Evolutionary conservation across 768 basidiomycete genomes (phyloP), one percentile per base, ranked within the genome.

Genomic region (Boletus sp.): DNA sequence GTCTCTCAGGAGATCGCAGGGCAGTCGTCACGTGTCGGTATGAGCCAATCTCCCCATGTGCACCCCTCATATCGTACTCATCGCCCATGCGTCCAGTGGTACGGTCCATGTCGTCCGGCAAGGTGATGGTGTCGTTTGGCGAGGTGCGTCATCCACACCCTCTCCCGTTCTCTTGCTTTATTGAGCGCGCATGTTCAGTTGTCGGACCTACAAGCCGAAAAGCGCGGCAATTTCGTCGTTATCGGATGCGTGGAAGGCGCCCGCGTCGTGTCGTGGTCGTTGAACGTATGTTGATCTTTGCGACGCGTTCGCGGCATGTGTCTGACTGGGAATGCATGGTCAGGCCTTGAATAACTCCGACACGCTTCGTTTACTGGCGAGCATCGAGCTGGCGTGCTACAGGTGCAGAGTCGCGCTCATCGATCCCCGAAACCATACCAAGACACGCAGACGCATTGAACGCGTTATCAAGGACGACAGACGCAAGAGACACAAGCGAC

Each of bases 381-480:
- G 86, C 73, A 89, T 93, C 59, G 91, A 93, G 66, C 83, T 92
- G 36, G 89, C 91, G 4, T 91, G 89, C 70, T 90, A 91, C 69
- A 82, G 81, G 63, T 89, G 85, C 75, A 87, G 84, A 66, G 79
- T 85, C 62, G 83, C 84, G 4, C 68, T 90, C 15, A 67, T 79
- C 48, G 88, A 91, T 71, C 86, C 90, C n/a, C 80, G 83, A 33
- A 70, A 76, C 42, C 87, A 89, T 63, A 73, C 72, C 64, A 87
- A 86, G 64, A 73, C 78, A 30, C 83, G 90, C 47, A 82, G 88
- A 64, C 83, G 85, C 64, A 83, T 92, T 51, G 87, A 92, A 62
- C 81, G 87, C 33, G 75, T 87, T n/a, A 91, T 93, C 68, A 91
- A 89, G 69, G 91, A 93, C 47, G 91, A 93, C 75, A 80, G 90